Base-by-base conservation (phyloP, 1,284 basidiomycete genomes). In the Vanrija sp. region DNA sequence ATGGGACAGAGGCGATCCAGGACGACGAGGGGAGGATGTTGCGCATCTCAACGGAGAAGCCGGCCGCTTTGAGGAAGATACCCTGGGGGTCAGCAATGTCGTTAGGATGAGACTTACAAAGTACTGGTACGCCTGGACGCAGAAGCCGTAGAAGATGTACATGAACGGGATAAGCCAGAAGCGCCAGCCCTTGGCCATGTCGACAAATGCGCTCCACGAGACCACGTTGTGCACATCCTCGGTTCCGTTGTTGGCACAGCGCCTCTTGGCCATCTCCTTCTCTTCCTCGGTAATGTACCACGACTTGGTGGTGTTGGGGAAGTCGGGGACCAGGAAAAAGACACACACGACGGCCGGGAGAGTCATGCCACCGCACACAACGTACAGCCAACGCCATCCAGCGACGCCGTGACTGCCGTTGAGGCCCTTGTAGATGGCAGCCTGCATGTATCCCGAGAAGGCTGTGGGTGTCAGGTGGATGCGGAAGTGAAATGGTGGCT, bases 381-480 rank as follows among this genome's bases (percentile, higher is more conserved):
- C 68, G 46, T 73, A 59, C 9, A 74, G 61, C 64, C 62, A 67
- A 45, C 62, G 55, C 71, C 71, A 72, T 12, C 71, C 72, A 10
- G 54, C 54, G n/a, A 75, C 45, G 6, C 69, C 67, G 37, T 67
- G 65, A 5, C 51, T 41, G 6, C 68, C 70, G 39, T 69, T 60
- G 24, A 71, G 45, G 15, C 59, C 54, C 31, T 14, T 59, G 36
- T 63, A 61, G 43, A 66, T 63, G 6, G 45, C 67, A 6, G 64
- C 64, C 36, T 65, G 63, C 19, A 67, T 38, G 27, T 62, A 62
- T 10, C 63, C 63, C 4, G 59, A 59, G 53, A 67, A 65, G 10
- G 69, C 68, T 42, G 31, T 3, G 4, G 31, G 10, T 6, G 31
- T 31, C 12, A 31, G 31, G 2, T 31, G 10, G 6, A 14, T 14